Base-by-base conservation (phyloP, 2,329 filamentous ascomycete genomes). In the Phaeosphaeria sp. region DNA sequence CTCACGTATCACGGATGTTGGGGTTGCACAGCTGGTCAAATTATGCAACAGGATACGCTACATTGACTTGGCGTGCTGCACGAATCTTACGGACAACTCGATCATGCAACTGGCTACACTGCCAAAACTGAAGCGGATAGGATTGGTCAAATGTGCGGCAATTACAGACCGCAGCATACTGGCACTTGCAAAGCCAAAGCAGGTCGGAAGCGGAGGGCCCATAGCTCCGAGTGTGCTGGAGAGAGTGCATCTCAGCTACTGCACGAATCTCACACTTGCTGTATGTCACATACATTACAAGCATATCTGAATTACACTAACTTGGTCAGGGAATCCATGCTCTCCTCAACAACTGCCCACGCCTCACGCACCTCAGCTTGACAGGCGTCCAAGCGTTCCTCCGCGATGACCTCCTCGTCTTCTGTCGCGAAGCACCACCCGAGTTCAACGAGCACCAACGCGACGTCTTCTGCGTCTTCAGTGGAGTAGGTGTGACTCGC, bases 401-500 rank as follows among this genome's bases (percentile, higher is more conserved):
- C 30, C 87, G 91, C 51, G 88, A 92, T 54, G 93, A 97, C 66
- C 85, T 98, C 27, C 90, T 92, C 52, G 82, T 84, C 6, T 98
- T 92, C 75, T 98, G 95, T 74, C 88, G 95, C 60, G 89, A 91
- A 67, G 92, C 95, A 1, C 95, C 95, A 39, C 79, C 85, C 88
- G 95, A 98, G 77, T 99, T 99, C 75, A 98, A 93, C 18, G 91
- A 94, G 47, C 93, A 97, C 73, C 95, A 99, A 76, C 88, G 95
- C 61, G 90, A 94, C 51, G 92, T 98, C 7, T 99, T 99, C 75
- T 99, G 95, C 73, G 95, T 99, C 53, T 99, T 99, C 77, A 97
- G 93, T 1, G 94, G 95, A 6, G 85, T 87, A 24, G 93, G 93
- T 54, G 94, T 99, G 1, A 82, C 82, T 43, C 86, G 87, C 42